Base-by-base conservation (phyloP, 129 eudicot genomes). In the carrot (Daucus carota) region DNA sequence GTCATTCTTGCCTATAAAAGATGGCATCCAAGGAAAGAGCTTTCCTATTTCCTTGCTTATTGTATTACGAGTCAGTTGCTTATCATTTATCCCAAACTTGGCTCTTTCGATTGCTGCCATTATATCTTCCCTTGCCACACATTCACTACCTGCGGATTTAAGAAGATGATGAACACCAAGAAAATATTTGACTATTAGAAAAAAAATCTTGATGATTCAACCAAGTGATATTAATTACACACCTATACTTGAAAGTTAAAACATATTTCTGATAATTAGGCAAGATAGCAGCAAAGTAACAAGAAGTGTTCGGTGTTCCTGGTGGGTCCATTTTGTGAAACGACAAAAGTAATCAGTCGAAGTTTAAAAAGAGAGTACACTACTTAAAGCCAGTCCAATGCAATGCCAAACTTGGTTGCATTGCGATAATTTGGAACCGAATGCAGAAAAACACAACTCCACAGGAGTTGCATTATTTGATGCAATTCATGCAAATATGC, bases 71-170 rank as follows among this genome's bases (percentile, higher is more conserved):
- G 78, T 79, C 31, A 74, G 48, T 80, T 86, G 90, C 86, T 83
- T 87, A 73, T 87, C 86, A 78, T 95, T 95, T 76, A 95, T 95
- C 31, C 99, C 99, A 83, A 89, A 95, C 77, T 91, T 95, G 29
- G 99, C 99, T 79, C 99, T 89, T 83, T 95, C 99, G 70, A 95
- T 89, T 6, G 97, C 99, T 82, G 92, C 97, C 97, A 95, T 95
- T 45, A 95, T 82, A 84, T 95, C 99, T 82, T 95, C 99, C 80
- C 99, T 91, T 57, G 96, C 75, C 54, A 95, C 99, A 57, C 81
- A 81, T 70, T 92, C 97, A 73, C 89, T 90, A 65, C 99, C 99
- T 95, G 84, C 67, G 0, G 75, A 73, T 20, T 76, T 76, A 76
- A 32, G 42, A 72, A 43, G 26, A 14, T 22, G 10, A 6, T 5